Conservation (phyloP, 2,329 filamentous ascomycete species). For the Xylariaceae sp. region DNA sequence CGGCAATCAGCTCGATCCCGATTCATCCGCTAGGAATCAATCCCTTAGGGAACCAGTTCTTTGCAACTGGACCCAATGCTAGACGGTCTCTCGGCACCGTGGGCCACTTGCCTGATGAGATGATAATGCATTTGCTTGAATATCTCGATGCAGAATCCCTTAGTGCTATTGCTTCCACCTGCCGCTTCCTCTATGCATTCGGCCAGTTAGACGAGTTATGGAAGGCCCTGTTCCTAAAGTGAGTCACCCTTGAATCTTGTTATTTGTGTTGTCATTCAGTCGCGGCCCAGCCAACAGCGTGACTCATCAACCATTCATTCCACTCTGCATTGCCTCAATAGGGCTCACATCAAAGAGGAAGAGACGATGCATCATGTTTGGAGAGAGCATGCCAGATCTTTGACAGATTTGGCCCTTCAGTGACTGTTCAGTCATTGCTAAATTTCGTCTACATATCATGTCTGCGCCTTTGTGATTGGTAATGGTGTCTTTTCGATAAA, state of each 20-base stretch:
- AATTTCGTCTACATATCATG: background rate
- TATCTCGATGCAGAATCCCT: slow-evolving; percentile 62
- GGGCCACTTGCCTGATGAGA: slow-evolving; percentile 71
- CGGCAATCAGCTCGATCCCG: slow-evolving; percentile 52
- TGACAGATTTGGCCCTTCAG: too few relatives aligned
- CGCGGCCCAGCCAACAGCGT: slow-evolving; percentile 2
- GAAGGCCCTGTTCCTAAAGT: slow-evolving; percentile 82
- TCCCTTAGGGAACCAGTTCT: slow-evolving; percentile 77
- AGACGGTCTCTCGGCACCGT: slow-evolving; percentile 64
- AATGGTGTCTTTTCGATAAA: too few relatives aligned
- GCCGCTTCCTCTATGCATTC: slow-evolving; percentile 83
- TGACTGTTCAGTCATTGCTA: too few relatives aligned
- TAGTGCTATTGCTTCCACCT: slow-evolving; percentile 67
- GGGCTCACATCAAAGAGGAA: background rate
- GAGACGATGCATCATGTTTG: too few relatives aligned
- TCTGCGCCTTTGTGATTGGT: background rate
- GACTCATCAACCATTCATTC: slow-evolving; percentile 1
- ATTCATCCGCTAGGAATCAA: slow-evolving; percentile 80
- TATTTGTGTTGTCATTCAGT: too few relatives aligned
- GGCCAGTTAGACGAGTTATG: slow-evolving; percentile 81
- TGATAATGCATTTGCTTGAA: slow-evolving; percentile 72
- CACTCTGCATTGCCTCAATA: background rate
- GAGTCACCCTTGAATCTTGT: slow-evolving; percentile 45
- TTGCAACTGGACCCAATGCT: slow-evolving; percentile 62
- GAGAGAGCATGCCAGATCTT: too few relatives aligned